Conservation (phyloP, 2,329 filamentous ascomycete species). For the Simplicillium aogashimaense region DNA sequence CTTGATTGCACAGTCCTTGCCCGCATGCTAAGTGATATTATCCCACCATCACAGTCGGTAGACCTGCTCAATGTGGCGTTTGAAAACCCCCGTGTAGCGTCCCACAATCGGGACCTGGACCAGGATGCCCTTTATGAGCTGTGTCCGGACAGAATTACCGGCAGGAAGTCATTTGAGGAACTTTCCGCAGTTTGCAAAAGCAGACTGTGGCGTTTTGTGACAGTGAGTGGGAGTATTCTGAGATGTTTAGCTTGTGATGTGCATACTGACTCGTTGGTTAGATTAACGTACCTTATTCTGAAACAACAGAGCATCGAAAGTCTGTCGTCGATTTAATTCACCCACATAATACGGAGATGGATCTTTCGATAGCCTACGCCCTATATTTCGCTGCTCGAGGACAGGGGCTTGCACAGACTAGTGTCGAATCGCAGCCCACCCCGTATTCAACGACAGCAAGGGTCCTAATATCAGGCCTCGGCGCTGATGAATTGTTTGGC, state of each 20-base stretch:
- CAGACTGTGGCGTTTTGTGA: slow-evolving; percentile 74
- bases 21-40: slow-evolving; percentile 64
- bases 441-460: slow-evolving; percentile 62
- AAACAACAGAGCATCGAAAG: slow-evolving; percentile 58
- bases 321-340: slow-evolving; percentile 70
- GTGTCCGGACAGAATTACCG: slow-evolving; percentile 86
- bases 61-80: slow-evolving; percentile 95
- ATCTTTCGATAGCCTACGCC: slow-evolving; percentile 84
- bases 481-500: slow-evolving; percentile 92
- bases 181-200: slow-evolving; percentile 57
- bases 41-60: slow-evolving; percentile 59
- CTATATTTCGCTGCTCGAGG: slow-evolving; percentile 92
- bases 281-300: slow-evolving; percentile 73
- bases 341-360: slow-evolving; percentile 98
- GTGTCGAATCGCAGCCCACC: slow-evolving; percentile 12
- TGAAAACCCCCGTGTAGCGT: slow-evolving; percentile 74
- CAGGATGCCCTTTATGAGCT: slow-evolving; percentile 54
- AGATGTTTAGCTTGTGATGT: neutral
- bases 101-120: slow-evolving; percentile 30
- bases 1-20: slow-evolving; percentile 88
- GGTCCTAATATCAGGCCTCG: slow-evolving; percentile 83
- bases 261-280: slow-evolving; percentile 15
- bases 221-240: slow-evolving; percentile 31
- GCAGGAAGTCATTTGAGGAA: slow-evolving; percentile 69
- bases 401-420: slow-evolving; percentile 35